Evolutionary conservation across 768 basidiomycete species (phyloP).

Genomic region (Pholiota microspora): DNA sequence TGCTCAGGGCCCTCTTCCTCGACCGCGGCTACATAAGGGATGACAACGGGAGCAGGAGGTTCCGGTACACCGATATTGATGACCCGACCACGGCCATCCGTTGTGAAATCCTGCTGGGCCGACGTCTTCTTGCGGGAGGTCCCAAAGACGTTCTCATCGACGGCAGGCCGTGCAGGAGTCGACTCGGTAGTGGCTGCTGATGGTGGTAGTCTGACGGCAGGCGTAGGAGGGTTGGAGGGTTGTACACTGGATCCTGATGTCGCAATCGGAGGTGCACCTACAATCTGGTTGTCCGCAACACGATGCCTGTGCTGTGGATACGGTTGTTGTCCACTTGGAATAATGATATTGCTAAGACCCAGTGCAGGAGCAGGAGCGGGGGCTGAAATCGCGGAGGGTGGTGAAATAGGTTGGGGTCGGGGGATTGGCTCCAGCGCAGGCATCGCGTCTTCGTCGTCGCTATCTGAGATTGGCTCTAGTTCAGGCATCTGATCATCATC

Average conservation of each 20-base stretch:
- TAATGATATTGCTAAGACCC: no score
- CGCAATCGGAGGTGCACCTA: no score
- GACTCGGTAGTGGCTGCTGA: neutral
- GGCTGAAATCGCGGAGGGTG: neutral
- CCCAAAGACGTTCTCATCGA: neutral
- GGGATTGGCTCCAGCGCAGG: neutral
- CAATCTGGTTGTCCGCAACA: no score
- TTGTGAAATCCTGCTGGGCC: slow-evolving; percentile 4
- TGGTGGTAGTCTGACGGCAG: neutral
- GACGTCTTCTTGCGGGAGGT: neutral
- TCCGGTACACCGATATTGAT: slow-evolving; percentile 7
- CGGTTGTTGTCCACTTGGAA: no score
- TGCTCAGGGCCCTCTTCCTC: neutral
- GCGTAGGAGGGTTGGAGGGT: neutral
- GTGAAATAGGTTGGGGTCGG: neutral
- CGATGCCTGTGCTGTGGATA: no score
- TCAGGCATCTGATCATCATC: neutral
- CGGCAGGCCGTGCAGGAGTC: neutral
- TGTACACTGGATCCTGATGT: neutral
- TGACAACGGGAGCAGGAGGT: neutral
- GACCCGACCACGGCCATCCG: slow-evolving; percentile 7
- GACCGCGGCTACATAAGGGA: no score
- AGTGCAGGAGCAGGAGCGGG: neutral
- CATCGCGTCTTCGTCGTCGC: neutral
- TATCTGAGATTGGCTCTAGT: neutral